Evolutionary conservation across 1,284 basidiomycete species (phyloP).

Genomic region (Puccinia brachypodii): DNA sequence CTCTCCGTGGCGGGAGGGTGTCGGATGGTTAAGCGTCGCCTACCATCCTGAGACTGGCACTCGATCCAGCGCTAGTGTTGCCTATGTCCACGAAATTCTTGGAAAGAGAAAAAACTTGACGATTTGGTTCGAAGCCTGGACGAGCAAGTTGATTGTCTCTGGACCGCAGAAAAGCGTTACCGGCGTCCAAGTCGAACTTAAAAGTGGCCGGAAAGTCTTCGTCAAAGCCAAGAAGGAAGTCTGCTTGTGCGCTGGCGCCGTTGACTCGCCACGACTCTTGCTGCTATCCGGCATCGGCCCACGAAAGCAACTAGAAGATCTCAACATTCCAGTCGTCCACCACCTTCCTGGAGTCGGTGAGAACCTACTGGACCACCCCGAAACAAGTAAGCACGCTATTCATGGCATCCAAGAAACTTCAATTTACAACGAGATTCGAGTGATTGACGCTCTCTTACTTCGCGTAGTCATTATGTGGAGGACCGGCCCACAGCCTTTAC

Average conservation of each 20-base stretch:
- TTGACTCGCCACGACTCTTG: conserved; percentile 62
- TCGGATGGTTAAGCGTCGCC: conserved; percentile 57
- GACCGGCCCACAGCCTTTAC: conserved; percentile 55
- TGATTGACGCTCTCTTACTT: neutral
- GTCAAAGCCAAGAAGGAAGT: conserved; percentile 55
- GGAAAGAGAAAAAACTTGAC: conserved; percentile 56
- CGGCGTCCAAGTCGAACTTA: conserved; percentile 53
- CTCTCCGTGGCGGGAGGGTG: conserved; percentile 52
- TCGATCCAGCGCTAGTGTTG: conserved; percentile 55
- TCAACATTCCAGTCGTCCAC: conserved; percentile 59
- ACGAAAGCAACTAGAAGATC: conserved; percentile 58
- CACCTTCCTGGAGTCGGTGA: conserved; percentile 62
- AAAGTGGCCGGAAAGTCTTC: conserved; percentile 53
- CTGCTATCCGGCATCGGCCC: conserved; percentile 63
- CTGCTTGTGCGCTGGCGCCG: conserved; percentile 56
- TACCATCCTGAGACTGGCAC: conserved; percentile 57
- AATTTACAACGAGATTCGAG: neutral
- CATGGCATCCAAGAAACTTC: conserved; percentile 10
- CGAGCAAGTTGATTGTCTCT: conserved; percentile 50
- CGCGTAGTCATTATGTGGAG: conserved; percentile 53
- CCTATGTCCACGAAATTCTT: conserved; percentile 58
- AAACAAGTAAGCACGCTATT: conserved; percentile 51
- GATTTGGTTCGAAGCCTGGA: conserved; percentile 58
- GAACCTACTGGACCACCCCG: conserved; percentile 63
- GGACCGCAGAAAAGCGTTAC: neutral